Percentiles rank a stretch among this genome's conserved stretches.
phyloP scores from a whole-genome alignment of 2,329 filamentous ascomycete genomes.

The Cordyceps cateniannulata region DNA sequence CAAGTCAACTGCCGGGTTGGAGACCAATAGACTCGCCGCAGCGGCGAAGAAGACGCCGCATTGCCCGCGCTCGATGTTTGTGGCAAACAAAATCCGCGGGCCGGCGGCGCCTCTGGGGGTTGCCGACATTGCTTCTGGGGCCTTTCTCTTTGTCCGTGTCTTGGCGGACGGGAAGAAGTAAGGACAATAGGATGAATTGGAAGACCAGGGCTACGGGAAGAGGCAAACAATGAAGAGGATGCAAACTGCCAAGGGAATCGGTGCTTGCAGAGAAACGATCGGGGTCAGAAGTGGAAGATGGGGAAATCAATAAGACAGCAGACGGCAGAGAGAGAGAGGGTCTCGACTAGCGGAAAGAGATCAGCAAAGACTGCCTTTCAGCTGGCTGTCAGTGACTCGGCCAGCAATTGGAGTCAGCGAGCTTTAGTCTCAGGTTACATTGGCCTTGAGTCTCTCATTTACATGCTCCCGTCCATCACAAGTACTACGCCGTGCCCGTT shows the following conservation, averaged over 20 bases:
- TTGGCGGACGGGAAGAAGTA: too few species aligned
- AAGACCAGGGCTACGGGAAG: too few species aligned
- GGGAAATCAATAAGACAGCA: neutral
- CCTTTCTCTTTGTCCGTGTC: neutral
- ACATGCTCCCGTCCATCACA: too few species aligned
- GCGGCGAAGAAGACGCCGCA: constrained; percentile 40
- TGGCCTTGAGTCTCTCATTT: neutral
- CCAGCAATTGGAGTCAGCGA: neutral
- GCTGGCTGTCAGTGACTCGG: neutral
- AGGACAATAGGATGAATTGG: neutral
- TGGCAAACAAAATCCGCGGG: constrained; percentile 32
- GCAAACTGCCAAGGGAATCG: neutral
- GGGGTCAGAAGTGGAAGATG: neutral
- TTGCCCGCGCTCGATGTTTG: constrained; percentile 39
- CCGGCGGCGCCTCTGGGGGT: neutral
- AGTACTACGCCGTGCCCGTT: too few species aligned
- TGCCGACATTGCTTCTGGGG: neutral
- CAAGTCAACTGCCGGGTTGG: constrained; percentile 29
- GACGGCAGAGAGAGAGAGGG: neutral
- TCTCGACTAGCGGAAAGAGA: neutral
- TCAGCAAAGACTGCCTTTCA: neutral
- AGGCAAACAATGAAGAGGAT: neutral
- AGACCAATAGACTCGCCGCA: constrained; percentile 30
- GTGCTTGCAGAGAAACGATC: neutral
- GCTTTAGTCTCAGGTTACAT: neutral